Conservation (phyloP, 306 rosid genomes). For the Medicago ruthenica region DNA sequence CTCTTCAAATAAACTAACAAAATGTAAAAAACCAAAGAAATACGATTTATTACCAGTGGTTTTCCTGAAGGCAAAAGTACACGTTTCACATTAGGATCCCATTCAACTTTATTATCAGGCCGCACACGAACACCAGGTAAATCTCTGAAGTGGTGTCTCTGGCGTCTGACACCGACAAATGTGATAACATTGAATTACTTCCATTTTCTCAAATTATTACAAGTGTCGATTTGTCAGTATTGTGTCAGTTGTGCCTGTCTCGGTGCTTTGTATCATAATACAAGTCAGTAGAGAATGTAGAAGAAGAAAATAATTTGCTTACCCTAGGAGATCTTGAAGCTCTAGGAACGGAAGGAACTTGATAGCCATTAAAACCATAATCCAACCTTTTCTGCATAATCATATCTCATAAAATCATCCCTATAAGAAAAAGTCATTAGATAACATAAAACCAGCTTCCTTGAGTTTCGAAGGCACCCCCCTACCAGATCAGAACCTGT, state of each 20-base stretch:
- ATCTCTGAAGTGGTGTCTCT: conserved; percentile 56
- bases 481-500: conserved; percentile 49
- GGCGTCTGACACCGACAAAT: neutral
- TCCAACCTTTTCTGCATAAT: conserved; percentile 60
- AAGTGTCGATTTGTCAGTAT: neutral
- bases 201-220: neutral
- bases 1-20: neutral
- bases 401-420: conserved; percentile 61
- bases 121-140: conserved; percentile 82
- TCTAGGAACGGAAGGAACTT: conserved; percentile 66
- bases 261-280: neutral
- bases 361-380: conserved; percentile 66
- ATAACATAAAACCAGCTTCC: conserved; percentile 43
- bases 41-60: conserved; percentile 63
- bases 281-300: neutral
- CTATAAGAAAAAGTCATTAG: conserved; percentile 57
- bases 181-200: neutral
- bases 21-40: neutral
- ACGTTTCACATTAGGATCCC: conserved; percentile 67
- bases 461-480: conserved; percentile 35
- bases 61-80: conserved; percentile 74
- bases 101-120: conserved; percentile 61
- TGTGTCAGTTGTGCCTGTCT: neutral
- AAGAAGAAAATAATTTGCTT: conserved; percentile 38
- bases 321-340: conserved; percentile 77